phyloP scores from a whole-genome alignment of 2,329 filamentous ascomycete species.

The Aspergillus latus region DNA sequence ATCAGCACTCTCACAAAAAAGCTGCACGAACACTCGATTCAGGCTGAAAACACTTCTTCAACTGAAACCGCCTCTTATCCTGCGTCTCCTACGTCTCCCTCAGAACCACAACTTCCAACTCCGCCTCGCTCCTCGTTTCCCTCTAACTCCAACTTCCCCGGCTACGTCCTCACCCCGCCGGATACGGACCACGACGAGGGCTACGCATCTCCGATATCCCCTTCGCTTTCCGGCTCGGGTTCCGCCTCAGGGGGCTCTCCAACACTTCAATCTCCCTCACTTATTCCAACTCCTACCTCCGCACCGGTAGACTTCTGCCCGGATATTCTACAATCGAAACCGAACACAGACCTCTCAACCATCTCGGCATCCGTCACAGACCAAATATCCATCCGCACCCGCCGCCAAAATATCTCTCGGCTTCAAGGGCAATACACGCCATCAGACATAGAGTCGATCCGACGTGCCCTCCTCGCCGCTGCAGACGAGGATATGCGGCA shows the following conservation, averaged over 20 bases:
- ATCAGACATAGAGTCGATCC: slow-evolving; percentile 39
- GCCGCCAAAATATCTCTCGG: slow-evolving; percentile 42
- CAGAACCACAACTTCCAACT: slow-evolving; percentile 14
- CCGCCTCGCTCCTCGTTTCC: slow-evolving; percentile 14
- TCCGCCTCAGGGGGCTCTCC: neutral
- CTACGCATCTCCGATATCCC: slow-evolving; percentile 58
- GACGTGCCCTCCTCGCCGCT: slow-evolving; percentile 34
- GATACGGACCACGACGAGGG: slow-evolving; percentile 41
- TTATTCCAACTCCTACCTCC: slow-evolving; percentile 36
- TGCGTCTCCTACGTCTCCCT: slow-evolving; percentile 21
- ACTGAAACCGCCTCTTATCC: neutral
- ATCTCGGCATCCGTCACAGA: neutral
- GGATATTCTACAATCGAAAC: neutral
- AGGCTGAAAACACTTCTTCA: slow-evolving; percentile 22
- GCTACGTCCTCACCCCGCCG: slow-evolving; percentile 38
- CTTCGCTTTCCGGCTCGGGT: slow-evolving; percentile 4
- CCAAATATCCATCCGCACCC: slow-evolving; percentile 33
- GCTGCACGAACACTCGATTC: slow-evolving; percentile 42
- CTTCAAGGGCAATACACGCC: slow-evolving; percentile 44
- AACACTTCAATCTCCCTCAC: slow-evolving; percentile 27
- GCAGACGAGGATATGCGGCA: slow-evolving; percentile 23
- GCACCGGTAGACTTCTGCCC: slow-evolving; percentile 25
- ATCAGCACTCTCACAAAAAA: slow-evolving; percentile 43
- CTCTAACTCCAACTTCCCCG: slow-evolving; percentile 17
- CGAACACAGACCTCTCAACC: neutral